Percentiles rank a stretch among this genome's conserved stretches.
Evolutionary conservation across 371 early-diverging fungal genomes (phyloP).

Genomic region (Actinomortierella wolfii): DNA sequence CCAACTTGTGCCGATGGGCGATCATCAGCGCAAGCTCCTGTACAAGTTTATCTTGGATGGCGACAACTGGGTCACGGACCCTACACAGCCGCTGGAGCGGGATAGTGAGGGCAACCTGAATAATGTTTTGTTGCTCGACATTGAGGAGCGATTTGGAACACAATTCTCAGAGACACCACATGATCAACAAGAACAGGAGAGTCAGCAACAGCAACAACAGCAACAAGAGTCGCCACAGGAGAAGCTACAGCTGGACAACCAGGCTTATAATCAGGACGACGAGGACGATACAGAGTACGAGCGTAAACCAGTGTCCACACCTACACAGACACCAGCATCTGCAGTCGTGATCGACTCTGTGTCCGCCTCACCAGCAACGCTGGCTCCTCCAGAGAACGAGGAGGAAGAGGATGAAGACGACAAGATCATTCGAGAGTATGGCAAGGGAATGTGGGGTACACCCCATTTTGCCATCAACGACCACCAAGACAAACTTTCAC

Average conservation of each 20-base stretch:
- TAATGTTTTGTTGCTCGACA: slow-evolving; percentile 20
- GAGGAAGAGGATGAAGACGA: slow-evolving; percentile 40
- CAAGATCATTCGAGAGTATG: slow-evolving; percentile 15
- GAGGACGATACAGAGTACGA: slow-evolving; percentile 1
- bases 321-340: not conserved
- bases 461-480: slow-evolving; percentile 29
- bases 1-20: not conserved
- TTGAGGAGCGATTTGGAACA: not conserved
- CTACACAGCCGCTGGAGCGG: slow-evolving; percentile 19
- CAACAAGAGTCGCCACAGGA: not conserved
- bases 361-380: no score
- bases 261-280: no score
- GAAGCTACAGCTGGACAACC: not conserved
- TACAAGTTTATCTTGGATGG: slow-evolving; percentile 42
- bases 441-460: slow-evolving; percentile 31
- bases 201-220: not conserved
- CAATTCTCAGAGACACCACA: not conserved
- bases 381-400: slow-evolving; percentile 2
- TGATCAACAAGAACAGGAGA: not conserved
- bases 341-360: not conserved
- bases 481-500: slow-evolving; percentile 16
- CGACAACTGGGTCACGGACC: slow-evolving; percentile 35
- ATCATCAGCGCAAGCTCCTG: slow-evolving; percentile 14
- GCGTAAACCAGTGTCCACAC: not conserved
- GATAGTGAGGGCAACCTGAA: slow-evolving; percentile 36